Evolutionary conservation across 1,139 yeast genomes (phyloP).

Genomic region (Lodderomyces orthopsilosis): DNA sequence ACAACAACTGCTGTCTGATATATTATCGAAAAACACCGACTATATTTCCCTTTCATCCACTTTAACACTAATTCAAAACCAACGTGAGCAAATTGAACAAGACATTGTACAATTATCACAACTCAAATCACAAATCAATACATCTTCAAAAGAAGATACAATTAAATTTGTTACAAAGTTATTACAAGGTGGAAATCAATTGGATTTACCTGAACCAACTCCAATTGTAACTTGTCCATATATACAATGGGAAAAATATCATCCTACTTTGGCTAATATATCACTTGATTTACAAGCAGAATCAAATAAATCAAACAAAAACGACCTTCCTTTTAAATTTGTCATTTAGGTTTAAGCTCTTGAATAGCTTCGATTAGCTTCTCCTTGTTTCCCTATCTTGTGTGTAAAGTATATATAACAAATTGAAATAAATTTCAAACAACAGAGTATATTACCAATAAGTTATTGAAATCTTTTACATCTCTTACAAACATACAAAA

Average conservation of each 20-base stretch:
- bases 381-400: not conserved
- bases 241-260: conserved; percentile 38
- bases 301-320: not conserved
- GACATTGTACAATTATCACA: conserved; percentile 36
- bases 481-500: too few species aligned
- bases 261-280: conserved; percentile 15
- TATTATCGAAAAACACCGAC: conserved; percentile 33
- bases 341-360: not conserved
- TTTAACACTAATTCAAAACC: conserved; percentile 28
- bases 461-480: too few species aligned
- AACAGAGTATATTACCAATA: not conserved
- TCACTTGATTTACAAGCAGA: not conserved
- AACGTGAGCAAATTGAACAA: conserved; percentile 23
- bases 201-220: conserved; percentile 36
- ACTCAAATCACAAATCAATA: conserved; percentile 9
- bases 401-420: not conserved
- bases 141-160: conserved; percentile 19
- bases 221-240: conserved; percentile 35
- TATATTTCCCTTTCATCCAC: conserved; percentile 38
- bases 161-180: conserved; percentile 29
- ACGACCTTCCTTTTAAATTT: not conserved
- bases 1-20: not conserved
- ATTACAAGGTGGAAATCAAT: conserved; percentile 20
- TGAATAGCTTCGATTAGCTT: not conserved
- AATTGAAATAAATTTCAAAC: not conserved